These are phyloP conservation scores for Dalbergia oliveri DNA, from an alignment of 306 rosid species.

Conservation along the genomic window DNA sequence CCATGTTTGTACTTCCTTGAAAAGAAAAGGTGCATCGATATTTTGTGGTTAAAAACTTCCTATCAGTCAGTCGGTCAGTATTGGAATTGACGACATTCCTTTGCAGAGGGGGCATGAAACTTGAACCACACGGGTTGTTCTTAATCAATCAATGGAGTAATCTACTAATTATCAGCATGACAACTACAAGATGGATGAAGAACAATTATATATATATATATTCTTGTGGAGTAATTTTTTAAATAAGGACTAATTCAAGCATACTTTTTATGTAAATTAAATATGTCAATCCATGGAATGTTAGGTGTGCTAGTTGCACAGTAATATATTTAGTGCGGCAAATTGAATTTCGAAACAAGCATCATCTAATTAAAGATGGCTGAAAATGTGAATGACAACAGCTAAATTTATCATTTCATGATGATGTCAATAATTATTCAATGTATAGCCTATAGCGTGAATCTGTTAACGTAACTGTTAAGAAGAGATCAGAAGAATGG, in stretches of 20 bases:
- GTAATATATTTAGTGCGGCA: background rate
- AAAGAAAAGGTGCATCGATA: background rate
- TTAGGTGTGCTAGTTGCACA: background rate
- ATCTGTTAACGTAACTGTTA: too few species aligned
- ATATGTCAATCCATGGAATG: background rate
- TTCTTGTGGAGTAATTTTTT: background rate
- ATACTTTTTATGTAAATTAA: background rate
- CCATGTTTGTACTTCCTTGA: background rate
- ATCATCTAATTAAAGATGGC: background rate
- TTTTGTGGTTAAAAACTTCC: constrained; percentile 12
- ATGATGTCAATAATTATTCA: background rate
- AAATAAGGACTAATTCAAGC: too few species aligned
- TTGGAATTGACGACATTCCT: background rate
- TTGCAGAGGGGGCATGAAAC: background rate
- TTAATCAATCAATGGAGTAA: background rate
- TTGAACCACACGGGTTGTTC: background rate
- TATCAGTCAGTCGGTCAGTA: background rate
- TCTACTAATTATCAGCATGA: background rate
- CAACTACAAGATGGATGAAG: background rate
- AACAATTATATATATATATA: background rate
- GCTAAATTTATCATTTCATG: background rate
- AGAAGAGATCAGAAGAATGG: background rate
- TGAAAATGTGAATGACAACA: constrained; percentile 4
- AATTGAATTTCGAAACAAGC: background rate
- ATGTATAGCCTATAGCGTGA: too few species aligned